Percentiles rank a stretch among this genome's conserved stretches.
Evolutionary conservation across 306 rosid species (phyloP).

Genomic region (Canavalia gladiata): DNA sequence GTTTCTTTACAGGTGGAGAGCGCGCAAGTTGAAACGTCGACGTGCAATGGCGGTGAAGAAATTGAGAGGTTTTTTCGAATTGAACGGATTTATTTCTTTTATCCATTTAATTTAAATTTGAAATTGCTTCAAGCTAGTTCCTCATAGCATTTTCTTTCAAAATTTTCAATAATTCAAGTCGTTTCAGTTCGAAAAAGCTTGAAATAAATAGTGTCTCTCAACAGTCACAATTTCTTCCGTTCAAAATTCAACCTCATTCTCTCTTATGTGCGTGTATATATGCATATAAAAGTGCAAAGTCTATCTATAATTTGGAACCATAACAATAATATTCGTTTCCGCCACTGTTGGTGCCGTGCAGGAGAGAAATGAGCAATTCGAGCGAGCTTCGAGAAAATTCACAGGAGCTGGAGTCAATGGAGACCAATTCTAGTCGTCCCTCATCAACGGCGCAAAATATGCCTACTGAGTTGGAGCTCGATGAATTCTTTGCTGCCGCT

Average conservation of each 20-base stretch:
- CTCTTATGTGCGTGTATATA: neutral
- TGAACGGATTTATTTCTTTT: slow-evolving; percentile 12
- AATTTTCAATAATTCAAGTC: slow-evolving; percentile 43
- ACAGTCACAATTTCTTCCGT: slow-evolving; percentile 36
- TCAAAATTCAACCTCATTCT: slow-evolving; percentile 24
- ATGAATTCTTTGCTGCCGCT: slow-evolving; percentile 77
- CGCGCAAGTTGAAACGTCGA: slow-evolving; percentile 73
- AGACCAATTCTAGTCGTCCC: slow-evolving; percentile 53
- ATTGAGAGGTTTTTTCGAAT: slow-evolving; percentile 62
- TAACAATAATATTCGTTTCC: neutral
- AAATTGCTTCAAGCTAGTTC: slow-evolving; percentile 9
- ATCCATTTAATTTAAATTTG: slow-evolving; percentile 31
- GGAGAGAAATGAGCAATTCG: slow-evolving; percentile 73
- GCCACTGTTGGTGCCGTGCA: slow-evolving; percentile 47
- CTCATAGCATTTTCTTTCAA: slow-evolving; percentile 38
- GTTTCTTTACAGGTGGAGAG: slow-evolving; percentile 66
- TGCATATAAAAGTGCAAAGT: neutral
- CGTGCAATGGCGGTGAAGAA: slow-evolving; percentile 62
- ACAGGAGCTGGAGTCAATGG: slow-evolving; percentile 54
- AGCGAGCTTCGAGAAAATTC: slow-evolving; percentile 59
- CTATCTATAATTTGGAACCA: slow-evolving; percentile 3
- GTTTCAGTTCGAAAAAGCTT: slow-evolving; percentile 18
- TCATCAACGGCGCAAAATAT: slow-evolving; percentile 51
- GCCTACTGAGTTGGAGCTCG: slow-evolving; percentile 76
- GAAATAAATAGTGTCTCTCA: slow-evolving; percentile 34